Evolutionary conservation across 345 rosid genomes (phyloP).

Genomic region (Eutrema yunnanense): DNA sequence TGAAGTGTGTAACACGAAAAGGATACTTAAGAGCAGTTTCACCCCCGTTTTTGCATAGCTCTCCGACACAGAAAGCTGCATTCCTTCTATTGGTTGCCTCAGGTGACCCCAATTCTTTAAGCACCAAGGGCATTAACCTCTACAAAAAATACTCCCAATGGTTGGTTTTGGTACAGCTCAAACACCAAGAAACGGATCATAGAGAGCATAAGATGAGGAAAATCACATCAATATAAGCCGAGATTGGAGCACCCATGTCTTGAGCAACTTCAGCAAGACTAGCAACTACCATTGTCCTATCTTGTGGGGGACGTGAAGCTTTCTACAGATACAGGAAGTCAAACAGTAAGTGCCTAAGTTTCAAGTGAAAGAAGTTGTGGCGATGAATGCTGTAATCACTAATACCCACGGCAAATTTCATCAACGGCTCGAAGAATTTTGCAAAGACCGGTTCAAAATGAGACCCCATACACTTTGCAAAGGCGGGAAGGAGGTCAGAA

Average conservation of each 20-base stretch:
- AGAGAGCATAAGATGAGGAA: not conserved
- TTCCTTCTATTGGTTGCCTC: constrained; percentile 94
- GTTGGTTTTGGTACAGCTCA: constrained; percentile 19
- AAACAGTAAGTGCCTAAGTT: constrained; percentile 26
- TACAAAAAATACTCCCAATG: constrained; percentile 29
- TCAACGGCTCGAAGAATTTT: constrained; percentile 80
- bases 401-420: constrained; percentile 85
- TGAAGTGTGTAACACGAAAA: constrained; percentile 20
- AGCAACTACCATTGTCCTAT: constrained; percentile 97
- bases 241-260: constrained; percentile 94
- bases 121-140: constrained; percentile 90
- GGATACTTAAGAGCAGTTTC: constrained; percentile 86
- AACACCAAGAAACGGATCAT: not conserved
- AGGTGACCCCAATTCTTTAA: constrained; percentile 78
- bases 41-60: constrained; percentile 92
- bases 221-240: constrained; percentile 82
- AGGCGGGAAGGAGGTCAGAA: constrained; percentile 96
- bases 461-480: constrained; percentile 92
- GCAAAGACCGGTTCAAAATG: constrained; percentile 88
- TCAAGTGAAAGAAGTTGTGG: not conserved
- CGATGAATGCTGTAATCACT: not conserved
- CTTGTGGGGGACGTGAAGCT: constrained; percentile 80
- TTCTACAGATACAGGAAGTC: constrained; percentile 44
- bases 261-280: constrained; percentile 99
- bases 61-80: constrained; percentile 98